Evolutionary conservation across 1,139 yeast species (phyloP), one percentile per base, ranked within the genome.

Genomic region (Diutina pseudorugosa): DNA sequence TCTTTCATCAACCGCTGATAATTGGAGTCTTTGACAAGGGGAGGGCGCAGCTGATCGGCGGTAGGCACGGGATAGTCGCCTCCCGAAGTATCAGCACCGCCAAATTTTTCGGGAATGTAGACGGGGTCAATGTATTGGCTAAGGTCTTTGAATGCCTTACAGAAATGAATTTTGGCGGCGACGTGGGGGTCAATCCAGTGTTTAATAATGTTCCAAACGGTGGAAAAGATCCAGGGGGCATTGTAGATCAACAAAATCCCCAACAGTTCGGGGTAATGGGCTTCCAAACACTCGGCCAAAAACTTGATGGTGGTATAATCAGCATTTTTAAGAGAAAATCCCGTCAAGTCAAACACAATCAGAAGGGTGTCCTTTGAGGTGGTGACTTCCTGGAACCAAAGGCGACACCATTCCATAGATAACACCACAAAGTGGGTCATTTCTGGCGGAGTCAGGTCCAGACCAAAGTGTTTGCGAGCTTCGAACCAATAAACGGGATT

Each of bases 151-250:
- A 68, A 60, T 52, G 70, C 70, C 60, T 82, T 80, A 27, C 95
- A 86, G 67, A 89, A 89, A 25, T 77, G 74, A 58, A 89, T 83
- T 67, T 87, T 89, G 30, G 87, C 73, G 0, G 94, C 95, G 49
- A 89, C 94, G 9, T 83, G 91, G 1, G 96, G 96, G 62, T 89
- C 95, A 54, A 89, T 71, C 95, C 95, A 88, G 58, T 80, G 82
- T 65, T 84, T 87, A 61, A 89, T 82, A 58, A 88, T 76, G 56
- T 81, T 82, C 96, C 96, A 89, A 57, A 88, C 84, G 36, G 94
- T 87, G 56, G 83, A 78, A 71, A 89, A 89, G 50, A 89, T 76
- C 94, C 95, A 86, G 6, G 96, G 96, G 0, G 96, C 95, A 59
- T 85, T 85, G 68, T 89, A 95, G 57, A 89, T 81, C 61, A 86